Percentiles rank a stretch among this genome's conserved stretches.
Conservation (phyloP, 1,139 yeast species). For the Kluyveromyces sp. region DNA sequence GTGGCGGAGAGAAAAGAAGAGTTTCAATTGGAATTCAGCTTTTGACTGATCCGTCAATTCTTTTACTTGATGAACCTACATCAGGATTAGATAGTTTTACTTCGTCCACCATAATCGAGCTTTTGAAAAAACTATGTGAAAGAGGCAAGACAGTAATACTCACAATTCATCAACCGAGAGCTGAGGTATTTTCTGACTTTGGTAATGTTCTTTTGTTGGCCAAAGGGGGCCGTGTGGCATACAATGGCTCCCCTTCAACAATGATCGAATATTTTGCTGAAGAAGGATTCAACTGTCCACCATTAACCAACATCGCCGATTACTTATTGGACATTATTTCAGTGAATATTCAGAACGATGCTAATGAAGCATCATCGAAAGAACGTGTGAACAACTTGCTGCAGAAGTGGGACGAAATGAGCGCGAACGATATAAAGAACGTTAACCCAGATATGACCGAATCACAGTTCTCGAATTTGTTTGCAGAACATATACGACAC, state of each 20-base stretch:
- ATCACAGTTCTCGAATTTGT: slow-evolving; percentile 14
- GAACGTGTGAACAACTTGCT: slow-evolving; percentile 44
- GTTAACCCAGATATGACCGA: slow-evolving; percentile 10
- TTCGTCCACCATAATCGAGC: slow-evolving; percentile 59
- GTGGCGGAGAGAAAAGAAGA: slow-evolving; percentile 83
- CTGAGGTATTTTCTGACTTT: slow-evolving; percentile 53
- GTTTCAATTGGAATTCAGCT: slow-evolving; percentile 77
- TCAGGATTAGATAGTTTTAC: slow-evolving; percentile 82
- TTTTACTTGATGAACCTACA: slow-evolving; percentile 81
- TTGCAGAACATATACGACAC: slow-evolving; percentile 17
- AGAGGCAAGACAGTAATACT: slow-evolving; percentile 65
- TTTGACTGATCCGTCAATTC: slow-evolving; percentile 60
- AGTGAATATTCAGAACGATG: slow-evolving; percentile 27
- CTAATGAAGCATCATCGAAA: slow-evolving; percentile 21
- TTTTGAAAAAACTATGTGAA: slow-evolving; percentile 45
- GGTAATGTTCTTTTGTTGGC: slow-evolving; percentile 64
- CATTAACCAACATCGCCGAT: slow-evolving; percentile 64
- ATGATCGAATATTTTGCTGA: slow-evolving; percentile 40
- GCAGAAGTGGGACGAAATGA: slow-evolving; percentile 38
- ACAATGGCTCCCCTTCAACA: slow-evolving; percentile 44
- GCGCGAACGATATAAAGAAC: slow-evolving; percentile 1
- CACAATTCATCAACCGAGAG: slow-evolving; percentile 82
- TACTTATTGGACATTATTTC: slow-evolving; percentile 66
- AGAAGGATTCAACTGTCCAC: slow-evolving; percentile 50
- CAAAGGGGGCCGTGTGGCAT: slow-evolving; percentile 66